phyloP scores from a whole-genome alignment of 2,329 filamentous ascomycete genomes.

The Pyricularia grisea region DNA sequence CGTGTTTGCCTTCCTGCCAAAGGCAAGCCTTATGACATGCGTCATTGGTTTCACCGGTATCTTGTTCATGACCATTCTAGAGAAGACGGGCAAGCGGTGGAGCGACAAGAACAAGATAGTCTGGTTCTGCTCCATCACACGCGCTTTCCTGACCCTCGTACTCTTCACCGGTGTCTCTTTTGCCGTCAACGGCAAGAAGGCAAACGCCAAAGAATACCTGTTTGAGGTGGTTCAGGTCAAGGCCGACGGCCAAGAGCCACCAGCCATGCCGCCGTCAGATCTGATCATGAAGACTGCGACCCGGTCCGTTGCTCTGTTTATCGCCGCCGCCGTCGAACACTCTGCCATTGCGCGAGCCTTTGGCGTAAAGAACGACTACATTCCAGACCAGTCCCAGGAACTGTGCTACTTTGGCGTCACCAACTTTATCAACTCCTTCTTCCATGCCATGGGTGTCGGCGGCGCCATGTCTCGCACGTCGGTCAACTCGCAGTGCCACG shows the following conservation, averaged over 20 bases:
- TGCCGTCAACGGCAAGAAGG: slow-evolving; percentile 45
- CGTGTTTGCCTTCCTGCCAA: slow-evolving; percentile 44
- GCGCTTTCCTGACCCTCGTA: slow-evolving; percentile 50
- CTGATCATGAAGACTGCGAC: slow-evolving; percentile 44
- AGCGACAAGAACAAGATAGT: slow-evolving; percentile 47
- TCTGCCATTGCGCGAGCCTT: slow-evolving; percentile 57
- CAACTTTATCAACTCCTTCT: slow-evolving; percentile 57
- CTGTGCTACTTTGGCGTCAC: slow-evolving; percentile 52
- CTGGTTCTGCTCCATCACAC: slow-evolving; percentile 49
- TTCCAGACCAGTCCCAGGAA: slow-evolving; percentile 55
- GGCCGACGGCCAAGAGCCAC: slow-evolving; percentile 41
- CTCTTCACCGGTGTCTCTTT: slow-evolving; percentile 56
- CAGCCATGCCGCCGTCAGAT: slow-evolving; percentile 32
- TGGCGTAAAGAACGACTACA: slow-evolving; percentile 50
- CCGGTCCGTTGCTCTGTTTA: slow-evolving; percentile 49
- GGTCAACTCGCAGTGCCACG: slow-evolving; percentile 55
- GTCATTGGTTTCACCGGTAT: slow-evolving; percentile 50
- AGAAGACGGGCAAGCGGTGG: slow-evolving; percentile 49
- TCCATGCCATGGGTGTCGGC: slow-evolving; percentile 53
- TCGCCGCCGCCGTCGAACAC: slow-evolving; percentile 53
- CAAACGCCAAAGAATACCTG: slow-evolving; percentile 29
- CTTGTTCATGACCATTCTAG: slow-evolving; percentile 43
- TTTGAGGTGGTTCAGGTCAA: slow-evolving; percentile 50
- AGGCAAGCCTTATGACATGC: slow-evolving; percentile 48
- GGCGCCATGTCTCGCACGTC: slow-evolving; percentile 60